A percentile compares a stretch with the other conserved stretches of the same genome.
phyloP scores from a whole-genome alignment of 1,139 yeast species.

The Blastobotrys aristatus region DNA sequence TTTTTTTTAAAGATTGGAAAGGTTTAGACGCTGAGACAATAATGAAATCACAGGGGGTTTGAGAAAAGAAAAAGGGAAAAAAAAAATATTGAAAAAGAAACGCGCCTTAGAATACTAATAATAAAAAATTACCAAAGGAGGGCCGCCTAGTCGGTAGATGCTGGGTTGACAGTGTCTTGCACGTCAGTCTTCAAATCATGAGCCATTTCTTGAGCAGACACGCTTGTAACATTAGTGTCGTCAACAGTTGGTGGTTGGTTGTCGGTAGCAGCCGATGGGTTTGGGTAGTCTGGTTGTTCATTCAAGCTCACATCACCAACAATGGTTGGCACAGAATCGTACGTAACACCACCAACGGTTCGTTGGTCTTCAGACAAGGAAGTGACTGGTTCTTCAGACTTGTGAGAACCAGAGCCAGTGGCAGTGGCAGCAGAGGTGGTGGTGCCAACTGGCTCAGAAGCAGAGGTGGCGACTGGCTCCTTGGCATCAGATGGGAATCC shows the following conservation, averaged over 20 bases:
- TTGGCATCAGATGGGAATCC: constrained; percentile 28
- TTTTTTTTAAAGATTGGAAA: too few relatives aligned
- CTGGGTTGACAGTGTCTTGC: not conserved
- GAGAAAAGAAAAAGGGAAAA: too few relatives aligned
- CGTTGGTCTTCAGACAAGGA: constrained; percentile 18
- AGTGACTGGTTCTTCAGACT: constrained; percentile 16
- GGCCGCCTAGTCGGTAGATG: too few relatives aligned
- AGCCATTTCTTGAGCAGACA: constrained; percentile 17
- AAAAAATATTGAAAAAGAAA: too few relatives aligned
- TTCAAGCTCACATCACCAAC: constrained; percentile 31
- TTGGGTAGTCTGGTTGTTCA: constrained; percentile 16
- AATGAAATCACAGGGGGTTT: too few relatives aligned
- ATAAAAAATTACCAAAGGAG: too few relatives aligned
- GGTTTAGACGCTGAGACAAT: too few relatives aligned
- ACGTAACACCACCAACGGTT: constrained; percentile 20
- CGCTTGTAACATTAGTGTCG: constrained; percentile 1
- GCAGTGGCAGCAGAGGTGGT: constrained; percentile 16
- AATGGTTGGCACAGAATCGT: constrained; percentile 31
- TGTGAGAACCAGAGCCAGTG: constrained; percentile 15
- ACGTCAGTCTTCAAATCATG: constrained; percentile 17
- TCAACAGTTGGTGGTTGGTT: constrained; percentile 4
- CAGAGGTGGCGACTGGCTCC: not conserved
- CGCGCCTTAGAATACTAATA: too few relatives aligned
- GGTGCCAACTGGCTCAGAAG: not conserved
- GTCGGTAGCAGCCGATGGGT: constrained; percentile 11